Percentiles rank a stretch among this genome's conserved stretches.
These are phyloP conservation scores for Nemania sp. DNA, from an alignment of 2,329 filamentous ascomycete genomes.

Conservation along the genomic window DNA sequence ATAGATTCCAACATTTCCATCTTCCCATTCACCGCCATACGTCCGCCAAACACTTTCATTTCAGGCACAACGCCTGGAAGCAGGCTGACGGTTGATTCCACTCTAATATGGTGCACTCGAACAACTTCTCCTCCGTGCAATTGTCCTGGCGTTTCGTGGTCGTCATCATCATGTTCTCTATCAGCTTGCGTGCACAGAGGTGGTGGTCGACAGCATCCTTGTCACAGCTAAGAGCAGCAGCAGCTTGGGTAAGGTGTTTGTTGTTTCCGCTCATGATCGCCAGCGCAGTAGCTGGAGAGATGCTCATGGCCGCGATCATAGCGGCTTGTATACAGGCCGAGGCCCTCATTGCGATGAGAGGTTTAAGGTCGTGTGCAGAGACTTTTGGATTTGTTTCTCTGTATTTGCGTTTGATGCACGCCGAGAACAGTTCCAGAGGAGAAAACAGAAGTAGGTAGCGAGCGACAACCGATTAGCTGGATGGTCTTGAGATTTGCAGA, in stretches of 20 bases:
- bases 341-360: constrained; percentile 14
- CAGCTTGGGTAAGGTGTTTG: neutral
- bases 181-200: constrained; percentile 26
- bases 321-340: constrained; percentile 4
- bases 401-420: constrained; percentile 12
- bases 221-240: constrained; percentile 8
- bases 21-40: neutral
- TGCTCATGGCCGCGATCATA: constrained; percentile 9
- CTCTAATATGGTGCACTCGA: constrained; percentile 32
- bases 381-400: constrained; percentile 9
- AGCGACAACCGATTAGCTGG: constrained; percentile 27
- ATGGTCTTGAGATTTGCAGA: constrained; percentile 25
- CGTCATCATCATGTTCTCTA: constrained; percentile 16
- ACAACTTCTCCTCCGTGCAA: constrained; percentile 35
- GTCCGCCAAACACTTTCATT: neutral
- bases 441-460: constrained; percentile 14
- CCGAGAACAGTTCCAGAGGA: no score
- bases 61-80: constrained; percentile 34
- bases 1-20: no score
- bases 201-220: constrained; percentile 17
- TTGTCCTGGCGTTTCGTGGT: constrained; percentile 32
- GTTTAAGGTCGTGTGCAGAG: constrained; percentile 1
- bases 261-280: constrained; percentile 11
- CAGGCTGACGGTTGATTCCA: constrained; percentile 33
- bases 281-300: constrained; percentile 7